These are phyloP conservation scores for Chloris gayana DNA, from an alignment of 176 grass and related monocot species.

Conservation along the genomic window DNA sequence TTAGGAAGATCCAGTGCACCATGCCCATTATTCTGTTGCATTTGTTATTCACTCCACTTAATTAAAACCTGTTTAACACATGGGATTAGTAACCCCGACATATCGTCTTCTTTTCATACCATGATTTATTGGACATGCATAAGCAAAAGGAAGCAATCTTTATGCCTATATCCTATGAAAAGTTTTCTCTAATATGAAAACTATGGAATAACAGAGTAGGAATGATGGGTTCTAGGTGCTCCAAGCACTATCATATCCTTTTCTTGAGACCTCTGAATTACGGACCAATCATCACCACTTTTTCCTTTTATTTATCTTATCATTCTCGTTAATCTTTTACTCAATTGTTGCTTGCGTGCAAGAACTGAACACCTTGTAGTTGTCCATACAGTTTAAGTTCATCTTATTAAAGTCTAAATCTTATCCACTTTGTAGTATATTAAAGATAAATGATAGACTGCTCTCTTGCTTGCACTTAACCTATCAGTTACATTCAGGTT, in stretches of 20 bases:
- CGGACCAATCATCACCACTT: conserved; percentile 52
- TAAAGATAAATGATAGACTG: conserved; percentile 22
- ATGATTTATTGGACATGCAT: conserved; percentile 19
- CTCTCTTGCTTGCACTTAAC: conserved; percentile 20
- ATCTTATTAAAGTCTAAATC: conserved; percentile 33
- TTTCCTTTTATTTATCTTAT: conserved; percentile 48
- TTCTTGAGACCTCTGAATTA: conserved; percentile 27
- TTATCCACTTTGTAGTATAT: conserved; percentile 25
- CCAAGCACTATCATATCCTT: conserved; percentile 47
- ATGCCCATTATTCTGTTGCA: conserved; percentile 1
- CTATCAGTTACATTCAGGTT: conserved; percentile 17
- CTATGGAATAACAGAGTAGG: conserved; percentile 13
- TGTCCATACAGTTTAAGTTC: conserved; percentile 35
- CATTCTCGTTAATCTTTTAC: conserved; percentile 30
- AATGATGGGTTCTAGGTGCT: conserved; percentile 36
- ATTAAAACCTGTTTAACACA: background rate
- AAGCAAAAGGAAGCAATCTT: conserved; percentile 23
- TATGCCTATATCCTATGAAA: conserved; percentile 39
- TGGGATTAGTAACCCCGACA: conserved; percentile 8
- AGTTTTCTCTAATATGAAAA: conserved; percentile 31
- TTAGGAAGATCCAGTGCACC: too few relatives aligned
- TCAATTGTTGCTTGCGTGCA: conserved; percentile 34
- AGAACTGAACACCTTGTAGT: conserved; percentile 28
- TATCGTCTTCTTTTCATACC: background rate
- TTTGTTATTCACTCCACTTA: background rate